Conservation (phyloP, 2,329 filamentous ascomycete species). For the Apiospora koreana region DNA sequence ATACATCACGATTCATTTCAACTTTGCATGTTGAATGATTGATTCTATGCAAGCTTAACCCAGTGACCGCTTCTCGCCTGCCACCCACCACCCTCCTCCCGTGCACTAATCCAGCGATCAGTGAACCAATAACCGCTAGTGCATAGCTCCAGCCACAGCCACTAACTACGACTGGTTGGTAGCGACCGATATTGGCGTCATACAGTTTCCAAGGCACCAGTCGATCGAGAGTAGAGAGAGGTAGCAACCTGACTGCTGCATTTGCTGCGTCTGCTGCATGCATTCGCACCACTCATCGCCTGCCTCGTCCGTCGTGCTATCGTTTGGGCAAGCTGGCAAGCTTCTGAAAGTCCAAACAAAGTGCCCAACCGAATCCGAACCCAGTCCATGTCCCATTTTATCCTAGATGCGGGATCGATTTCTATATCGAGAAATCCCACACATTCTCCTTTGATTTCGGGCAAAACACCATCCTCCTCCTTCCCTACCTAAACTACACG, state of each 20-base stretch:
- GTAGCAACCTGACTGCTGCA: neutral
- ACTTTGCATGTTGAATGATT: too few relatives aligned
- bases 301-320: neutral
- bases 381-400: neutral
- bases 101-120: neutral
- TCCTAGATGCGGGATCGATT: neutral
- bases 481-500: neutral
- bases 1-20: too few relatives aligned
- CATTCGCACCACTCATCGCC: conserved; percentile 3
- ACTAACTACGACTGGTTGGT: neutral
- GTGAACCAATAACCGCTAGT: neutral
- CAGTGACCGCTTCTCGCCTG: too few relatives aligned
- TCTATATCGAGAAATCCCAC: neutral
- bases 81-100: neutral
- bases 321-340: neutral
- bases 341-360: neutral
- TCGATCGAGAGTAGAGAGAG: neutral
- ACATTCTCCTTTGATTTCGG: neutral
- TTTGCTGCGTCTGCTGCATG: neutral
- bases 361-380: neutral
- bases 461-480: neutral
- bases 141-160: conserved; percentile 1
- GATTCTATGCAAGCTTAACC: neutral
- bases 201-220: conserved; percentile 10
- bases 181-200: conserved; percentile 8